Evolutionary conservation across 768 basidiomycete species (phyloP), one percentile per base, ranked within the genome.

Genomic region (Lentinula edodes): DNA sequence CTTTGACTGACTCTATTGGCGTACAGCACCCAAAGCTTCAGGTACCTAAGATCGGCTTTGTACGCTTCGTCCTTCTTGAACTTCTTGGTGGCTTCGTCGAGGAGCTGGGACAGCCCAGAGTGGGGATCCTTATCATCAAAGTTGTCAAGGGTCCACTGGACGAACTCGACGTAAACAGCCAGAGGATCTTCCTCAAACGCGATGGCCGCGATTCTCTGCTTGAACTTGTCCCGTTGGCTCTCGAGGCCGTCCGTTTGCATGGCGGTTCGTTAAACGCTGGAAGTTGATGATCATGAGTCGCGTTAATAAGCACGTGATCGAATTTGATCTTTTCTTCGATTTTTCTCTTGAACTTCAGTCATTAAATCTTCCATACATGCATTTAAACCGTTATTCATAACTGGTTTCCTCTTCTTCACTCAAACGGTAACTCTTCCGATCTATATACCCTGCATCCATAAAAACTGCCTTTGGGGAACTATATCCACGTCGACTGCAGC

Each of bases 11-110:
- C 84, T 68, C 90, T 83, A 58, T 84, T 84, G 9, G 95, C 89
- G 71, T 96, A 95, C 53, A 90, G 79, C 20, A 88, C 83, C 97
- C 97, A 99, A 18, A 98, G 73, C 71, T 93, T 92, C 53, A 98
- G 80, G 74, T 98, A 97, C 45, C 96, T 83, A 55, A 93, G 75
- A 77, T 98, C 95, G 56, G 85, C 86, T 71, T 85, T 89, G 73
- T 97, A 98, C 13, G 86, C 74, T n/a, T 82, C 77, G 70, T 98
- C 96, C 32, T 84, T 80, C 65, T 88, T 85, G 73, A 98, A 97
- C 60, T 84, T 83, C 35, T 84, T 75, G 2, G 94, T 94, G 0
- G 90, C 87, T 67, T 93, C 87, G 66, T 95, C 91, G 16, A 99
- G 79, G 6, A 98, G 74, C 50, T 92, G 89, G 2, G 89, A 69